A percentile compares a stretch with the other conserved stretches of the same genome.
phyloP scores from a whole-genome alignment of 345 rosid species.

The Eutrema japonicum region DNA sequence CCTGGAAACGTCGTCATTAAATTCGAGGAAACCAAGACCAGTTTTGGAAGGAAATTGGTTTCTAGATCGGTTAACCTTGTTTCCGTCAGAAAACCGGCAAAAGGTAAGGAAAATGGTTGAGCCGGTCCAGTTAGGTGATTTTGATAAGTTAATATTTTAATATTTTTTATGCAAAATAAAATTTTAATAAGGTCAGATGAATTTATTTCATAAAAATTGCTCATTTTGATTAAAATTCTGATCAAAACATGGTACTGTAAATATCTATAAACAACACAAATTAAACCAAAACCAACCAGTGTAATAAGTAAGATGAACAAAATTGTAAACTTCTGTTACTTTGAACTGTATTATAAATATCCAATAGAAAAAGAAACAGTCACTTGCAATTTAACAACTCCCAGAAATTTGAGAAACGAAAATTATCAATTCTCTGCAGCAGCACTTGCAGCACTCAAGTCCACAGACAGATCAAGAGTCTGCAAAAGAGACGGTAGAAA shows the following conservation, averaged over 20 bases:
- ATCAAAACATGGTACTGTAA: background rate
- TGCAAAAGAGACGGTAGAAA: constrained; percentile 35
- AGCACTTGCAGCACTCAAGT: constrained; percentile 85
- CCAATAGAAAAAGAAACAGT: background rate
- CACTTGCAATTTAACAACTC: constrained; percentile 29
- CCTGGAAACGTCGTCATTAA: too few relatives aligned
- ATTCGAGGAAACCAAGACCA: background rate
- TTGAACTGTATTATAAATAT: constrained; percentile 19
- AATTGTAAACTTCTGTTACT: constrained; percentile 18
- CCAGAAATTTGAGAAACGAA: background rate
- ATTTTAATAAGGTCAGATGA: too few relatives aligned
- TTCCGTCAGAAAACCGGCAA: constrained; percentile 1
- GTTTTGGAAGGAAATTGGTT: background rate
- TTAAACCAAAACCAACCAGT: constrained; percentile 22
- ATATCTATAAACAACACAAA: constrained; percentile 3
- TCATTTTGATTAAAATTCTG: background rate
- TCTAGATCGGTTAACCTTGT: background rate
- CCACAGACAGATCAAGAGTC: constrained; percentile 77
- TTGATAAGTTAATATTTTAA: too few relatives aligned
- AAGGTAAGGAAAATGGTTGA: background rate
- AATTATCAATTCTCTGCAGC: constrained; percentile 41
- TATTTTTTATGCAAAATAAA: too few relatives aligned
- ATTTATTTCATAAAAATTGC: background rate
- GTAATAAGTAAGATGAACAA: constrained; percentile 14
- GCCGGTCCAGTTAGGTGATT: background rate